phyloP scores from a whole-genome alignment of 2,329 filamentous ascomycete species.

The Trichothecium sympodiale region DNA sequence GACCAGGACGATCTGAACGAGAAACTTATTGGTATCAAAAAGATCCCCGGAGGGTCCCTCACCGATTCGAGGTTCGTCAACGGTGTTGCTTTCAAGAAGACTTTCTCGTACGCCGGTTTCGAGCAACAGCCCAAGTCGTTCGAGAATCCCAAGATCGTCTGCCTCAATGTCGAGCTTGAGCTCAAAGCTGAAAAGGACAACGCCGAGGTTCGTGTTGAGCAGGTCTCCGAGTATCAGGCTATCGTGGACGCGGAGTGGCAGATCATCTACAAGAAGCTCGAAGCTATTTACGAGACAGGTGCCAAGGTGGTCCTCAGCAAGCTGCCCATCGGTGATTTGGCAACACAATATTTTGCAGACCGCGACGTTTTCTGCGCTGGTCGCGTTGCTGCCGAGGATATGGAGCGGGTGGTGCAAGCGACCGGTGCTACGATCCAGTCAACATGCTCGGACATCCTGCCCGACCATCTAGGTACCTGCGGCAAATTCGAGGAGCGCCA shows the following conservation, averaged over 20 bases:
- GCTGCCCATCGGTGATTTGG: slow-evolving; percentile 91
- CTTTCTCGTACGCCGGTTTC: slow-evolving; percentile 96
- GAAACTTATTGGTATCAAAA: slow-evolving; percentile 96
- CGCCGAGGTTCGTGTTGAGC: slow-evolving; percentile 92
- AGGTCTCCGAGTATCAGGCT: slow-evolving; percentile 97
- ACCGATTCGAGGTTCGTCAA: slow-evolving; percentile 96
- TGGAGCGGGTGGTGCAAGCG: slow-evolving; percentile 92
- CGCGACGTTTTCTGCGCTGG: slow-evolving; percentile 97
- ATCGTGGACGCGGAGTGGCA: slow-evolving; percentile 99
- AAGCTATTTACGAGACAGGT: slow-evolving; percentile 84
- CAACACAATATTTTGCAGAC: slow-evolving; percentile 96
- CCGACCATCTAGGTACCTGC: slow-evolving; percentile 83
- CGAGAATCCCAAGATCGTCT: slow-evolving; percentile 89
- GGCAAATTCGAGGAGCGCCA: slow-evolving; percentile 89
- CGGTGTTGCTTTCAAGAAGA: slow-evolving; percentile 99
- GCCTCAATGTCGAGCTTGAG: slow-evolving; percentile 94
- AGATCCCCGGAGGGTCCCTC: slow-evolving; percentile 89
- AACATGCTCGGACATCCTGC: slow-evolving; percentile 88
- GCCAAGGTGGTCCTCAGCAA: slow-evolving; percentile 97
- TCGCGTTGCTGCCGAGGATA: slow-evolving; percentile 79
- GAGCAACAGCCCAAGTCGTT: slow-evolving; percentile 98
- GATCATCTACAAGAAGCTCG: slow-evolving; percentile 99
- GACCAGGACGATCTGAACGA: slow-evolving; percentile 97
- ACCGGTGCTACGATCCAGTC: slow-evolving; percentile 89
- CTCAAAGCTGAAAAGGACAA: slow-evolving; percentile 99